phyloP scores from a whole-genome alignment of 192 early-diverging fungal species.

The Glomus cerebriforme region DNA sequence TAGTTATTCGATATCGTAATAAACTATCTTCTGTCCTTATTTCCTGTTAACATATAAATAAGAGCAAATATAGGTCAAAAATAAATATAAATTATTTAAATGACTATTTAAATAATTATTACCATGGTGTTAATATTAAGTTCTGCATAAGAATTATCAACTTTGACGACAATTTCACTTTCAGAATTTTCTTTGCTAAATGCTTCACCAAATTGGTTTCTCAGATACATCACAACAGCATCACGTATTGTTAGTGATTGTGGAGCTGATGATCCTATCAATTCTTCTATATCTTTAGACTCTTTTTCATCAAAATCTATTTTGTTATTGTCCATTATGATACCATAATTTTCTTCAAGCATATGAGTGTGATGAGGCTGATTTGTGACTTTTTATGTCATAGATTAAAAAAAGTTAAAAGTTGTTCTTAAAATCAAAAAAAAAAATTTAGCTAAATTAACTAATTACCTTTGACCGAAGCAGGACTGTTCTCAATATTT shows the following conservation, averaged over 20 bases:
- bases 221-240: not conserved
- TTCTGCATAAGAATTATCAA: conserved; percentile 17
- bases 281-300: not conserved
- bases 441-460: not conserved
- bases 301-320: not conserved
- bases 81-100: not conserved
- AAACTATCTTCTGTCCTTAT: conserved; percentile 8
- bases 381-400: not conserved
- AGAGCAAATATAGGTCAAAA: not conserved
- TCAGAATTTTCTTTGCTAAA: conserved; percentile 17
- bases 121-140: conserved; percentile 27
- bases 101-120: not conserved
- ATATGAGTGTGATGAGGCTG: not conserved
- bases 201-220: conserved; percentile 23
- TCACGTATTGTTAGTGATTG: not conserved
- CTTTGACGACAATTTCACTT: conserved; percentile 11
- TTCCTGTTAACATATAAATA: not conserved
- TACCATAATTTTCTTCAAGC: not conserved
- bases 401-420: not conserved
- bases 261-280: not conserved
- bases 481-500: conserved; percentile 84
- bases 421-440: not conserved
- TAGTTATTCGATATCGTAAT: conserved; percentile 10
- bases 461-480: conserved; percentile 72
- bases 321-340: not conserved